Evolutionary conservation across 768 basidiomycete genomes (phyloP).

Genomic region (Sporobolomyces pararoseus): DNA sequence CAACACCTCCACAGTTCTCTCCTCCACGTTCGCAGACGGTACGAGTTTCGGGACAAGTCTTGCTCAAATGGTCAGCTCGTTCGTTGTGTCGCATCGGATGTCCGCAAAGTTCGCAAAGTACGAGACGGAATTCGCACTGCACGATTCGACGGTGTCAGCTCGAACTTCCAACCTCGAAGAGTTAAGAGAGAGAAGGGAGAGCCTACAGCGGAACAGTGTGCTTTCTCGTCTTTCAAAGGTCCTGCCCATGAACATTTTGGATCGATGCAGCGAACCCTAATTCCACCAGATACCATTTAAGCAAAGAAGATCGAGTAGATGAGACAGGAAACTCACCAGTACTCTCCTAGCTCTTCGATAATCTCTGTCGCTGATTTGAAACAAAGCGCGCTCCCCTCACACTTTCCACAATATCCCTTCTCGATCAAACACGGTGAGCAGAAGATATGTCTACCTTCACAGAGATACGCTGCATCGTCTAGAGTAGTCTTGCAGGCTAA

Average conservation of each 20-base stretch:
- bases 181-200: not conserved
- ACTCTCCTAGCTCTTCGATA: not conserved
- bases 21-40: conserved; percentile 3
- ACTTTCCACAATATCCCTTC: not conserved
- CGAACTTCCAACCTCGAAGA: not conserved
- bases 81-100: not conserved
- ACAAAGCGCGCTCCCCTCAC: not conserved
- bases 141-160: too few species aligned
- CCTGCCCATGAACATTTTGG: not conserved
- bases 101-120: not conserved
- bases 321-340: too few species aligned
- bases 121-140: not conserved
- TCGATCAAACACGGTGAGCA: not conserved
- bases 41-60: not conserved
- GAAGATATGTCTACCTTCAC: not conserved
- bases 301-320: too few species aligned
- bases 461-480: not conserved
- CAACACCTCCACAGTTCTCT: not conserved
- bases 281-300: not conserved
- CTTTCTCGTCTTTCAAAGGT: not conserved
- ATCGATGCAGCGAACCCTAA: conserved; percentile 2
- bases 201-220: not conserved
- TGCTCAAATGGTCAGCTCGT: not conserved
- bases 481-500: not conserved
- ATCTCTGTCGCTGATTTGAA: not conserved